Evolutionary conservation across 768 basidiomycete species (phyloP).

Genomic region (Leccinum disarticulatum): DNA sequence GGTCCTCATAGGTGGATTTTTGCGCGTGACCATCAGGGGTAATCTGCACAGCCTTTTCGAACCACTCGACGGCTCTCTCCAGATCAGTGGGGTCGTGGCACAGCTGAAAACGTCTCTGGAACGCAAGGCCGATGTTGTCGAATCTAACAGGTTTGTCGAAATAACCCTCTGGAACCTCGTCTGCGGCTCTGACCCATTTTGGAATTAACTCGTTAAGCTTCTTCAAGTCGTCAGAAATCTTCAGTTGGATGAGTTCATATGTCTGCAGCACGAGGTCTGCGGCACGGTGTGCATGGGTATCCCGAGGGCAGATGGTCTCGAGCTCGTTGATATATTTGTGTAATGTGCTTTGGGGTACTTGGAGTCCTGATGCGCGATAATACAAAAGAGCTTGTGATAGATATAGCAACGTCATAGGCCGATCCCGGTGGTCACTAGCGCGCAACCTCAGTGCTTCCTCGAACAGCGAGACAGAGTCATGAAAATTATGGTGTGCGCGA

Average conservation of each 20-base stretch:
- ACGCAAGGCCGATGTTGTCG: too few species aligned
- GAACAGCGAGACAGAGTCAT: neutral
- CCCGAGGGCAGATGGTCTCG: neutral
- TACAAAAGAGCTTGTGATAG: neutral
- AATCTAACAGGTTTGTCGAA: too few species aligned
- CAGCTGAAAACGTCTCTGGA: too few species aligned
- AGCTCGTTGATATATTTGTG: neutral
- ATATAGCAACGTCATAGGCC: conserved; percentile 5
- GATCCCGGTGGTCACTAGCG: conserved; percentile 7
- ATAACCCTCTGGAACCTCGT: too few species aligned
- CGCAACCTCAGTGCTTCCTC: conserved; percentile 13
- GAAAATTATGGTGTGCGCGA: neutral
- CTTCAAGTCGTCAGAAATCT: too few species aligned
- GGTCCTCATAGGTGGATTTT: too few species aligned
- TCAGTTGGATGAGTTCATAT: too few species aligned
- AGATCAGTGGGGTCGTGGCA: too few species aligned
- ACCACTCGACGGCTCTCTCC: neutral
- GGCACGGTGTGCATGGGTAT: neutral
- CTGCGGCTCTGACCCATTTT: too few species aligned
- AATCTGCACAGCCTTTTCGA: neutral
- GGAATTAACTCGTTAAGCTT: too few species aligned
- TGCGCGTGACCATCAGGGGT: too few species aligned
- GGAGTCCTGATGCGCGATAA: neutral
- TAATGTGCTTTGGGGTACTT: neutral
- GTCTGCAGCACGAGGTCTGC: too few species aligned